Percentiles rank a stretch among this genome's conserved stretches.
These are phyloP conservation scores for Mycosphaerella sp. DNA, from an alignment of 2,329 filamentous ascomycete species.

Conservation along the genomic window DNA sequence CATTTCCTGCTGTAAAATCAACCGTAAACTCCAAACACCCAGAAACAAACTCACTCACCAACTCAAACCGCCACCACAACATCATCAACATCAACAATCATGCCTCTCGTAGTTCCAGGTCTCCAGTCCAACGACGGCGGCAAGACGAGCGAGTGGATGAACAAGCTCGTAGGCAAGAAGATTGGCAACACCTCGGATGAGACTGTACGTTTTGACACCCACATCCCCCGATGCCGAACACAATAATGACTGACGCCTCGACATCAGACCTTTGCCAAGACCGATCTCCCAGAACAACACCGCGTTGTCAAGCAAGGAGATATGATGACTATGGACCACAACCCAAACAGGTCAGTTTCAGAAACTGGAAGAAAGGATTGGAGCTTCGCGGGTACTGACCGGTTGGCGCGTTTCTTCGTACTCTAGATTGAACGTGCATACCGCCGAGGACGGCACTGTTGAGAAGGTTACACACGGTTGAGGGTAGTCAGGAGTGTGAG, in stretches of 20 bases:
- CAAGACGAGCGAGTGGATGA: slow-evolving; percentile 41
- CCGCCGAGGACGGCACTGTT: slow-evolving; percentile 45
- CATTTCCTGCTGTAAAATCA: not conserved
- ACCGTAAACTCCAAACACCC: not conserved
- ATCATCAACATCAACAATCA: not conserved
- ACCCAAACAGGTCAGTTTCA: slow-evolving; percentile 39
- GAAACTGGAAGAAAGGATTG: too few species aligned
- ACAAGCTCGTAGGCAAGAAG: slow-evolving; percentile 48
- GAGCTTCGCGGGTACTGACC: not conserved
- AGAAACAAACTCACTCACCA: not conserved
- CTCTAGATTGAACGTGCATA: slow-evolving; percentile 46
- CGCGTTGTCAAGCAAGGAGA: slow-evolving; percentile 43
- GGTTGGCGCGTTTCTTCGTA: not conserved
- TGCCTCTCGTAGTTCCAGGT: slow-evolving; percentile 48
- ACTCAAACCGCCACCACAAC: not conserved
- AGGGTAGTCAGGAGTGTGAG: not conserved
- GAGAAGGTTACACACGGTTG: slow-evolving; percentile 45
- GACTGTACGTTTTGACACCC: slow-evolving; percentile 32
- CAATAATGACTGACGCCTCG: not conserved
- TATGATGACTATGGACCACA: slow-evolving; percentile 44
- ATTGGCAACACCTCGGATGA: slow-evolving; percentile 44
- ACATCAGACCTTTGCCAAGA: slow-evolving; percentile 46
- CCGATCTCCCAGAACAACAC: slow-evolving; percentile 45
- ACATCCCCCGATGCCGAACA: not conserved
- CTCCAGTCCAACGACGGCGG: slow-evolving; percentile 38